Conservation (phyloP, 345 rosid species). For the Boechera retrofracta region DNA sequence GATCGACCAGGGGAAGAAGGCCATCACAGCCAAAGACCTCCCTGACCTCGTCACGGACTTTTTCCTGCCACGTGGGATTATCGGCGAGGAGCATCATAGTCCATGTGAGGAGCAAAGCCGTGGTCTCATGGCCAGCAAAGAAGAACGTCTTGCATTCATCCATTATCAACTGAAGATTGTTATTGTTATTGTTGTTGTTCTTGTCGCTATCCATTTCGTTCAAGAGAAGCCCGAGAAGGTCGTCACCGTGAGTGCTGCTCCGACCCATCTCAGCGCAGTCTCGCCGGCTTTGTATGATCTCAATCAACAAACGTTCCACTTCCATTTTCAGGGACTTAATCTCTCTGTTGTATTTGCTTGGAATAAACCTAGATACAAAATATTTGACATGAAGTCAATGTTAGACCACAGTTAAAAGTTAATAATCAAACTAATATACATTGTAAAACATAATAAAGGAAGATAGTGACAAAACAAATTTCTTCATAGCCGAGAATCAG, state of each 20-base stretch:
- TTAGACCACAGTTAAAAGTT: not conserved
- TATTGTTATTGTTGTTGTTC: constrained; percentile 46
- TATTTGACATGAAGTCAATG: constrained; percentile 4
- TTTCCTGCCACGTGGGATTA: constrained; percentile 84
- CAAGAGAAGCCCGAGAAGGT: constrained; percentile 78
- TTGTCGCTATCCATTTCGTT: constrained; percentile 70
- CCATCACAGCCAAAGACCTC: constrained; percentile 66
- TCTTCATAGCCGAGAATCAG: not conserved
- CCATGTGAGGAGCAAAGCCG: constrained; percentile 91
- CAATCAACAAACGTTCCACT: constrained; percentile 79
- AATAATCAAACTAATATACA: not conserved
- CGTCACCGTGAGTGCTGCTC: constrained; percentile 79
- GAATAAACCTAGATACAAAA: constrained; percentile 64
- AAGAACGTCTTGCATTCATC: constrained; percentile 97
- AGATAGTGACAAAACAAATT: not conserved
- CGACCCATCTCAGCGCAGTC: constrained; percentile 81
- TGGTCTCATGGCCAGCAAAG: constrained; percentile 97
- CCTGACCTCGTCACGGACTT: constrained; percentile 64
- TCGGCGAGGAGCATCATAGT: constrained; percentile 86
- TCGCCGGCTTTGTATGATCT: constrained; percentile 82
- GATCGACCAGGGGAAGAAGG: constrained; percentile 58
- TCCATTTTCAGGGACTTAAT: constrained; percentile 78
- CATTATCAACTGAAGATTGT: constrained; percentile 79
- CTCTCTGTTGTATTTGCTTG: constrained; percentile 85
- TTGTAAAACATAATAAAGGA: not conserved